Evolutionary conservation across 2,329 filamentous ascomycete genomes (phyloP), one percentile per base, ranked within the genome.

Genomic region (Pezicula radicicola): DNA sequence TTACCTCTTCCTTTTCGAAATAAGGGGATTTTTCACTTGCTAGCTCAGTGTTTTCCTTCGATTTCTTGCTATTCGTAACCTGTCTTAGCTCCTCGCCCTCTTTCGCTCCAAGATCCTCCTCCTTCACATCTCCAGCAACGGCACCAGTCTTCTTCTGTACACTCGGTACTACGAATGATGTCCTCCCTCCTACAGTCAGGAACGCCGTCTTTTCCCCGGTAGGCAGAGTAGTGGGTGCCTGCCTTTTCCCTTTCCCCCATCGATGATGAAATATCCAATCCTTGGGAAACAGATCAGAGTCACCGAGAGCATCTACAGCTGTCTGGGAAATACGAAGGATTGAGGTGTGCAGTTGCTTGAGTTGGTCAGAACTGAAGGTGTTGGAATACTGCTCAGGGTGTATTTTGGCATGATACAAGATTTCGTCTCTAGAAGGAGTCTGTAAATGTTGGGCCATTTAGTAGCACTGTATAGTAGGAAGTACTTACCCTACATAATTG

Each of bases 341-440:
- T 0, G 85, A 80, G 8, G 84, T 75, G 68, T 94, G 86, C 2
- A 99, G 75, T 37, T 75, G 77, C 57, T 81, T 78, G 56, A 95
- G 82, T 67, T 97, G 87, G 0, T 73, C 78, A 30, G 89, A 83
- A 55, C 68, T 77, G 59, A 97, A 88, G 0, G 89, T 88, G 63
- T 97, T 86, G 70, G 87, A 91, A 71, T 95, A 95, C 67, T 96
- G 91, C 68, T 97, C 93, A 0, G 94, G 94, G 60, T 99, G 93
- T 15, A 97, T 79, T 46, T 81, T 84, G 5, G 94, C 88, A 60
- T 97, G 87, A 64, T 92, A 99, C 48, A 99, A 75, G 6, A 96
- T 86, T 68, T 99, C 94, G 66, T 99, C 94, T 1, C 80, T 79
- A 48, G 25, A 44, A 15, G 8, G 36, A 13, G 25, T 8, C 13